These are phyloP conservation scores for Pulicaria dysenterica DNA, from an alignment of 129 eudicot genomes.

Conservation along the genomic window DNA sequence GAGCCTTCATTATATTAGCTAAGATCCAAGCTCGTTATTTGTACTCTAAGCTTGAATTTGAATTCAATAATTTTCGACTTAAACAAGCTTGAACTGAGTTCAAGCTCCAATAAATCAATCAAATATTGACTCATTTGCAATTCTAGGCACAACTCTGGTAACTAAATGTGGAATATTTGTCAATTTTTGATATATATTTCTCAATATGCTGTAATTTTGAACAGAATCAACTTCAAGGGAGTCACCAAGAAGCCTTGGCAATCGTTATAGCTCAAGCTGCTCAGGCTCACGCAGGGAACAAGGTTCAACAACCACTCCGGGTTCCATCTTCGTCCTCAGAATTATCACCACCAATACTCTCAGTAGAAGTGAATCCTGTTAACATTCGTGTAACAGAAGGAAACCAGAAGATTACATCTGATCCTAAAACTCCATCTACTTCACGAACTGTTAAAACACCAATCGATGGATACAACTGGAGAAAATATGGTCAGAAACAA, in stretches of 20 bases:
- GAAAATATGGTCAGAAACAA: conserved; percentile 95
- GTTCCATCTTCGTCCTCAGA: conserved; percentile 37
- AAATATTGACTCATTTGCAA: too few species aligned
- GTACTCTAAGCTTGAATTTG: too few species aligned
- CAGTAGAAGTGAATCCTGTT: conserved; percentile 26
- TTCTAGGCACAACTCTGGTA: neutral
- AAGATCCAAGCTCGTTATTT: too few species aligned
- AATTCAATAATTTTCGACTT: too few species aligned
- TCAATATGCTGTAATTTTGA: conserved; percentile 2
- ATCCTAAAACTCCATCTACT: conserved; percentile 32
- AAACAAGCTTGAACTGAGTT: too few species aligned
- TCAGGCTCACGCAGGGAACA: conserved; percentile 35
- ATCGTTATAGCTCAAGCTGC: conserved; percentile 52
- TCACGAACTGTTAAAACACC: conserved; percentile 47
- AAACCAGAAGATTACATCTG: conserved; percentile 35
- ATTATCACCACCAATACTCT: conserved; percentile 36
- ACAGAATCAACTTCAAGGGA: conserved; percentile 54
- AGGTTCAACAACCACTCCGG: conserved; percentile 32
- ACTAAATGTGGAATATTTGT: neutral
- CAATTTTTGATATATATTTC: conserved; percentile 11
- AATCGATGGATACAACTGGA: conserved; percentile 84
- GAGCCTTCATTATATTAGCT: too few species aligned
- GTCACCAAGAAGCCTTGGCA: conserved; percentile 56
- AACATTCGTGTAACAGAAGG: conserved; percentile 21
- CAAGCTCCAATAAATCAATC: too few species aligned